phyloP scores from a whole-genome alignment of 2,329 filamentous ascomycete species.

The Aureobasidium namibiae region DNA sequence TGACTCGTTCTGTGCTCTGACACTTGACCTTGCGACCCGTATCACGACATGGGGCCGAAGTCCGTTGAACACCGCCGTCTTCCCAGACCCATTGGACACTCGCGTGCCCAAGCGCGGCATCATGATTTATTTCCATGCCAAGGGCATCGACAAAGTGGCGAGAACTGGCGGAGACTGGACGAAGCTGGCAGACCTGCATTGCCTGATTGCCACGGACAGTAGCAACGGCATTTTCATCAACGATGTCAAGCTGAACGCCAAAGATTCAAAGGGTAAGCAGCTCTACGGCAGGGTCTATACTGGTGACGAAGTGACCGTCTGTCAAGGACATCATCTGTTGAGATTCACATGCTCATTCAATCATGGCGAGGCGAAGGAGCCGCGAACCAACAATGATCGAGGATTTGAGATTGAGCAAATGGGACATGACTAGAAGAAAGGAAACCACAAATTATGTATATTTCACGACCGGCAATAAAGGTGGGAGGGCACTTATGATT shows the following conservation, averaged over 20 bases:
- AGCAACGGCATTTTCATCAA: conserved; percentile 72
- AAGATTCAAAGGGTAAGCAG: conserved; percentile 41
- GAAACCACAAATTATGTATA: not conserved
- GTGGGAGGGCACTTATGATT: not conserved
- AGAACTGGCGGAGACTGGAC: conserved; percentile 46
- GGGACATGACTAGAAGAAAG: not conserved
- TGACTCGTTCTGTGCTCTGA: conserved; percentile 58
- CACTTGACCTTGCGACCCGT: conserved; percentile 57
- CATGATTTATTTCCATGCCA: conserved; percentile 66
- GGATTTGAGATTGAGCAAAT: conserved; percentile 6
- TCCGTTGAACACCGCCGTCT: conserved; percentile 58
- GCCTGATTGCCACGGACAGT: conserved; percentile 73
- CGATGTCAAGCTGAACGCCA: conserved; percentile 53
- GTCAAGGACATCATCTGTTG: conserved; percentile 37
- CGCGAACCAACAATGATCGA: not conserved
- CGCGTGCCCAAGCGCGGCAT: conserved; percentile 77
- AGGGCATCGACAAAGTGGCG: conserved; percentile 53
- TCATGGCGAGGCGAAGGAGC: conserved; percentile 27
- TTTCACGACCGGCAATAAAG: not conserved
- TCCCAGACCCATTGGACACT: conserved; percentile 54
- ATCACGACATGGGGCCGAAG: conserved; percentile 72
- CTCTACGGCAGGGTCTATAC: conserved; percentile 62
- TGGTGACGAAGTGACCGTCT: conserved; percentile 70
- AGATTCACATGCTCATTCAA: conserved; percentile 38
- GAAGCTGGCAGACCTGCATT: conserved; percentile 47